A percentile compares a stretch with the other conserved stretches of the same genome.
Conservation (phyloP, 2,329 filamentous ascomycete species). For the Akanthomyces muscarius region DNA sequence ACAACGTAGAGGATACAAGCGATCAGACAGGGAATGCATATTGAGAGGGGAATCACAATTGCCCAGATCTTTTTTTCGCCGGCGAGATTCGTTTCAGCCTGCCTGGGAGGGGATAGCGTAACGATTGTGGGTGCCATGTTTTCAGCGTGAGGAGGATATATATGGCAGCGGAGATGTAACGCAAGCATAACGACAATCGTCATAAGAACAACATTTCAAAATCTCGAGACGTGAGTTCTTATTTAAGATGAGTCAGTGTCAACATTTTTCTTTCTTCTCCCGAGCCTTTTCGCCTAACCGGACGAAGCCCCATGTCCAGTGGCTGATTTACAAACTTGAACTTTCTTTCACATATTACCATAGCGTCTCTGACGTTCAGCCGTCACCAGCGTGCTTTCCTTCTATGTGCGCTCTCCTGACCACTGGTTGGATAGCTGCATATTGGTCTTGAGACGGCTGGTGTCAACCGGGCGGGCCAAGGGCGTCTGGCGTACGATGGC, state of each 20-base stretch:
- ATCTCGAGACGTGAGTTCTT: not conserved
- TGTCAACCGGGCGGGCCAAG: not conserved
- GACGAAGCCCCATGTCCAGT: not conserved
- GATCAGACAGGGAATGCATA: not conserved
- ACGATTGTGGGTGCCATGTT: slow-evolving; percentile 2
- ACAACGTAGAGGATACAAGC: not conserved
- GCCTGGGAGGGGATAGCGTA: not conserved
- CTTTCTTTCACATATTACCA: slow-evolving; percentile 1
- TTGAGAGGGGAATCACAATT: not conserved
- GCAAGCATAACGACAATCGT: not conserved
- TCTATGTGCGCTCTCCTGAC: not conserved
- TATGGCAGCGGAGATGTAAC: not conserved
- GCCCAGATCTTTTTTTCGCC: slow-evolving; percentile 11
- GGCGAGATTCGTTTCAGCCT: not conserved
- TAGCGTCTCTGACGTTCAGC: not conserved
- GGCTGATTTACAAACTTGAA: not conserved
- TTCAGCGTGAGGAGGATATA: not conserved
- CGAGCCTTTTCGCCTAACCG: not conserved
- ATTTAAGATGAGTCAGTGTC: not conserved
- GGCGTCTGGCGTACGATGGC: not conserved
- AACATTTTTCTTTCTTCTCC: no score
- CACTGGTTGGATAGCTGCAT: not conserved
- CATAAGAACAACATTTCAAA: no score
- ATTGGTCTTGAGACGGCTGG: not conserved
- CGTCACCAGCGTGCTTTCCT: not conserved